Evolutionary conservation across 2,329 filamentous ascomycete species (phyloP).

Genomic region (Ilyonectria sp.): DNA sequence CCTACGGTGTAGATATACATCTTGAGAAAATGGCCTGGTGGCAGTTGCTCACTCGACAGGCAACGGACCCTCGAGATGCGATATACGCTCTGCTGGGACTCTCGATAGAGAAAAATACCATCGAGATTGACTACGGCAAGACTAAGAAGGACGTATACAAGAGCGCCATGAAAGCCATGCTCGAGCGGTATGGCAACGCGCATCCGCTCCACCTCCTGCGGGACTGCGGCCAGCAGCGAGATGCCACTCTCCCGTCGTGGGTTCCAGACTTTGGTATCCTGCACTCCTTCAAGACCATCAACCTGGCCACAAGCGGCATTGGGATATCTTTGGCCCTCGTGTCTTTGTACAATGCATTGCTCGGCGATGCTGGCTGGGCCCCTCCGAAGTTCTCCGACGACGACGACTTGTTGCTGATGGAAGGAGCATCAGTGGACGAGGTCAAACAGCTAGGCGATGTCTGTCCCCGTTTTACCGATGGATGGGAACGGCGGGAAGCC

Average conservation of each 20-base stretch:
- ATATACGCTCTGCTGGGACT: not conserved
- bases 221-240: not conserved
- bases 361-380: not conserved
- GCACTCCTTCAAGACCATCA: not conserved
- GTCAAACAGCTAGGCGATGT: not conserved
- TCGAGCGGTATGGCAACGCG: not conserved
- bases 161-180: not conserved
- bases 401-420: not conserved
- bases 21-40: not conserved
- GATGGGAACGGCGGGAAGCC: not conserved
- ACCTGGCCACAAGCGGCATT: not conserved
- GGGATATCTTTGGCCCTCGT: not conserved
- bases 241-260: not conserved
- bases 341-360: not conserved
- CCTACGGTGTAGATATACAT: not conserved
- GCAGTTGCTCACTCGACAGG: not conserved
- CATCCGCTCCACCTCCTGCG: not conserved
- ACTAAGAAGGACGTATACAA: not conserved
- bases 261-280: not conserved
- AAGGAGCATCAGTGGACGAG: not conserved
- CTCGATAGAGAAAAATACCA: not conserved
- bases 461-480: not conserved
- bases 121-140: not conserved
- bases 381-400: not conserved
- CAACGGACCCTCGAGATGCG: not conserved